Percentiles rank a stretch among this genome's conserved stretches.
Conservation (phyloP, 2,329 filamentous ascomycete genomes). For the Hymenoscyphus scutula region DNA sequence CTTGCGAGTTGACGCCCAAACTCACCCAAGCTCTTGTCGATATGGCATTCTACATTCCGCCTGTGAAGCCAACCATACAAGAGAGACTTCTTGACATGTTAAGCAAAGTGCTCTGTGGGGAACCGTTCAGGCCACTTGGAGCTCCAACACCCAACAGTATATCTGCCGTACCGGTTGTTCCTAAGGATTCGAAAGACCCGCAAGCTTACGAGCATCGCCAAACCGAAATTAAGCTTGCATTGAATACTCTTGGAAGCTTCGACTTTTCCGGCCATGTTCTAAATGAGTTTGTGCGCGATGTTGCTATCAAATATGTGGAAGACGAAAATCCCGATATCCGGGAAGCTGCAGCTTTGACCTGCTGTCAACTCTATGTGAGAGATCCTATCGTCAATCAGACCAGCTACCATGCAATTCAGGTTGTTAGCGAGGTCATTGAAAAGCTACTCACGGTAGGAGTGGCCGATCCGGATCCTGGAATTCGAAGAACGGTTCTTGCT, state of each 20-base stretch:
- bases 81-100: conserved; percentile 92
- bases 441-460: conserved; percentile 93
- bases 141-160: conserved; percentile 83
- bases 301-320: conserved; percentile 96
- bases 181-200: conserved; percentile 83
- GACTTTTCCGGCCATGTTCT: conserved; percentile 90
- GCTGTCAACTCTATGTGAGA: conserved; percentile 94
- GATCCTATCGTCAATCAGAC: conserved; percentile 98
- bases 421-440: conserved; percentile 96
- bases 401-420: conserved; percentile 92
- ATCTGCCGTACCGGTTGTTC: conserved; percentile 75
- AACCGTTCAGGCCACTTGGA: conserved; percentile 87
- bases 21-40: conserved; percentile 94
- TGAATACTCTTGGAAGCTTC: conserved; percentile 96
- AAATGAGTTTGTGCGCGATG: conserved; percentile 97
- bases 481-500: conserved; percentile 81
- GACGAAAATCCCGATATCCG: conserved; percentile 92
- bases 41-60: conserved; percentile 98
- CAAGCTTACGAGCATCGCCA: conserved; percentile 78
- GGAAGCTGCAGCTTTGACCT: conserved; percentile 91
- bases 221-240: conserved; percentile 83
- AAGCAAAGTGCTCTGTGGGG: conserved; percentile 87
- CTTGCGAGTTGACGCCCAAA: conserved; percentile 89
- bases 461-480: conserved; percentile 85
- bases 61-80: conserved; percentile 89